Conservation (phyloP, 257 asterid species). For the Solanum paucissectum region DNA sequence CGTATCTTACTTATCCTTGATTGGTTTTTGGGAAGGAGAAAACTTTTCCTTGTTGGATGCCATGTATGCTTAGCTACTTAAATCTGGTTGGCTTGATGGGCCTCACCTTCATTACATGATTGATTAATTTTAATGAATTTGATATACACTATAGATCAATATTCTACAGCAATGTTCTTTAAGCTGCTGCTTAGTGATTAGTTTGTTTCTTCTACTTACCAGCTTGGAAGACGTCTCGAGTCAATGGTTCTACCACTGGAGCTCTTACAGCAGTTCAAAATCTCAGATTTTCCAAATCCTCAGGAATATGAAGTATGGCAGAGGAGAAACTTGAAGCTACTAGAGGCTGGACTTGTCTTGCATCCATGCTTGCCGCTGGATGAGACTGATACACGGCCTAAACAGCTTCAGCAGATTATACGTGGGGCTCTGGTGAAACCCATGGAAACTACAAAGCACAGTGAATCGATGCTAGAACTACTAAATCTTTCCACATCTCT, state of each 20-base stretch:
- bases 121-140: background rate
- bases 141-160: background rate
- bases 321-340: conserved; percentile 59
- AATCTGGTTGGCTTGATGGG: background rate
- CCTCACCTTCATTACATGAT: background rate
- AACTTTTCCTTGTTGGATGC: background rate
- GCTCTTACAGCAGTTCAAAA: conserved; percentile 52
- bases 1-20: background rate
- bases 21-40: background rate
- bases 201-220: conserved; percentile 13
- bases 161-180: background rate
- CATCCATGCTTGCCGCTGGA: conserved; percentile 60
- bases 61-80: background rate
- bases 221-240: conserved; percentile 80
- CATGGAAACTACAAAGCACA: conserved; percentile 53
- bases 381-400: conserved; percentile 33
- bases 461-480: conserved; percentile 51
- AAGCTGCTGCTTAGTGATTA: background rate
- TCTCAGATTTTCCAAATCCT: conserved; percentile 56
- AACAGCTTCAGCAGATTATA: conserved; percentile 49
- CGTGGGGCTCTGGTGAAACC: conserved; percentile 43
- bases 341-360: conserved; percentile 70
- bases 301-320: conserved; percentile 63
- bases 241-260: conserved; percentile 79
- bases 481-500: conserved; percentile 45